Evolutionary conservation across 1,139 yeast species (phyloP), one percentile per base, ranked within the genome.

Genomic region (Kodamaea suecica): DNA sequence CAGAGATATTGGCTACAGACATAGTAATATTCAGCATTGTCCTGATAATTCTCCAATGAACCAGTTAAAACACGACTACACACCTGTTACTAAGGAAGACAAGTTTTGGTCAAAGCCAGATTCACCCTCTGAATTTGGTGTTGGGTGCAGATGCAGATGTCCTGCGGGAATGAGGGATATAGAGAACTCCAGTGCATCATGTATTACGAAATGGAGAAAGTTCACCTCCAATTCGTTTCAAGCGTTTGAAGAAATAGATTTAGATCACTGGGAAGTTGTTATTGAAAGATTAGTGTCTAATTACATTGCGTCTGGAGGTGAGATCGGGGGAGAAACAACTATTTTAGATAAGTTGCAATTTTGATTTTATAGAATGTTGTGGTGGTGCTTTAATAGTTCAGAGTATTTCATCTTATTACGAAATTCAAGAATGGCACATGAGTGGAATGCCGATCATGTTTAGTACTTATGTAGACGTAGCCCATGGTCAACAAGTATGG

Each of bases 71-170:
- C 80, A 79, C 45, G 39, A 48, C 7, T 63, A 66, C 6, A 31
- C 34, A 5, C 41, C 41, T 47, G 48, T 27, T 47, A 47, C 17
- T 31, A 38, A 44, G 23, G 47, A 66, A 43, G 68, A 64, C 41
- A 39, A 42, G 21, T 47, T 47, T 29, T 69, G 78, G 73, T 15
- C 30, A 11, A 50, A 55, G 8, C 67, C 71, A 17, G 87, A 83
- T 48, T 47, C 48, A 8, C 73, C 73, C 2, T 49, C 49, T 23
- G 52, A 50, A 15, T 41, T 72, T 40, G 95, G 95, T 0, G 78
- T 80, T 4, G 96, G 97, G 1, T 88, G 97, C 55, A 66, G 95
- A 32, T 88, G 97, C 57, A 69, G 75, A 43, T 88, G 97, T 59
- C 95, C 95, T 3, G 59, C 56, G 30, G 39, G 37, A 9, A 66